Conservation (phyloP, 2,329 filamentous ascomycete species). For the Fusarium sp. region DNA sequence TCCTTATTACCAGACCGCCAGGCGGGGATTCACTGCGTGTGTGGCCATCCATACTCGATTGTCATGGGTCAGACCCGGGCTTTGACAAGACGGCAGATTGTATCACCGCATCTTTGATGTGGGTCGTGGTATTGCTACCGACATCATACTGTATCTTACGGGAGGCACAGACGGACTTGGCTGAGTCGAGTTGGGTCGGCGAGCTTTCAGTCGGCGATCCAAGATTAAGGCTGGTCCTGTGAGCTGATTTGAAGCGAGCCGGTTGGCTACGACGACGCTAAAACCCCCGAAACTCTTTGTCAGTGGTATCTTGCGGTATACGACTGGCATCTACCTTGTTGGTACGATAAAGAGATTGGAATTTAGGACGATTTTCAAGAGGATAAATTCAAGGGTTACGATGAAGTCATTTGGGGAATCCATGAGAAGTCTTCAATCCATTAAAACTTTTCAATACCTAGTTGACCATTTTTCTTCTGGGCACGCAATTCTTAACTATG, state of each 20-base stretch:
- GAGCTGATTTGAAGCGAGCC: constrained; percentile 39
- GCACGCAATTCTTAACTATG: constrained; percentile 8
- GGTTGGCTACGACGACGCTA: constrained; percentile 47
- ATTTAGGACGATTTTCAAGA: neutral
- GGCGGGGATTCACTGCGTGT: constrained; percentile 44
- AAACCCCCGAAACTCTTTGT: constrained; percentile 26
- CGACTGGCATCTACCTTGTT: constrained; percentile 11
- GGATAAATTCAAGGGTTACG: neutral
- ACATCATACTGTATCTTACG: constrained; percentile 30
- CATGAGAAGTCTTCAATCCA: neutral
- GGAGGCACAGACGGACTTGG: constrained; percentile 26
- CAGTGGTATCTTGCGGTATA: constrained; percentile 26
- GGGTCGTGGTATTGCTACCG: constrained; percentile 39
- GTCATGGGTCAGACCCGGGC: constrained; percentile 42
- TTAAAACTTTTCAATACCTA: neutral
- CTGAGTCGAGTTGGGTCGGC: constrained; percentile 19
- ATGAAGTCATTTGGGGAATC: neutral
- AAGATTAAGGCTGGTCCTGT: constrained; percentile 39
- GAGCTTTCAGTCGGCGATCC: constrained; percentile 28
- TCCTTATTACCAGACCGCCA: constrained; percentile 31
- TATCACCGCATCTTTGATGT: constrained; percentile 46
- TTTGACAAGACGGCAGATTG: constrained; percentile 44
- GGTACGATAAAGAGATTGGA: constrained; percentile 2
- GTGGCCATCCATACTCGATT: constrained; percentile 40
- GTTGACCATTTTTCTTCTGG: constrained; percentile 5